These are phyloP conservation scores for Mycena venus DNA, from an alignment of 768 basidiomycete species.

Conservation along the genomic window DNA sequence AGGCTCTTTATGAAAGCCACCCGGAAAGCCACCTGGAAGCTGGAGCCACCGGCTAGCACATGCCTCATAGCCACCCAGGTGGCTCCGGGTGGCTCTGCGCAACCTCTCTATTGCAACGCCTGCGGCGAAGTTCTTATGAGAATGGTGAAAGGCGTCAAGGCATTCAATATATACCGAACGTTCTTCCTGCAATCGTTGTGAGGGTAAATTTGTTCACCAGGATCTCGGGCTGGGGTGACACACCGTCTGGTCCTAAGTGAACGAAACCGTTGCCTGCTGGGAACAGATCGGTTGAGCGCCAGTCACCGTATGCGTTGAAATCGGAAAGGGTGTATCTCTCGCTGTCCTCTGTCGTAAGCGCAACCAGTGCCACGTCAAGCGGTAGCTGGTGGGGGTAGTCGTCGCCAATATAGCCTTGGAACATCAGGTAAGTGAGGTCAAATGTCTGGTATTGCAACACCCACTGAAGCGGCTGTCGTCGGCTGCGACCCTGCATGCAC, in stretches of 20 bases:
- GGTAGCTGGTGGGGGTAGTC: constrained; percentile 22
- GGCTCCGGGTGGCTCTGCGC: too few relatives aligned
- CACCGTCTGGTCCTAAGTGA: constrained; percentile 22
- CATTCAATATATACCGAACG: neutral
- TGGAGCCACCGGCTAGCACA: too few relatives aligned
- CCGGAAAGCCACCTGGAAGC: too few relatives aligned
- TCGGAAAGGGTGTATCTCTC: constrained; percentile 20
- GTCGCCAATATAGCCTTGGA: constrained; percentile 25
- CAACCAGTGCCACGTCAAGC: constrained; percentile 14
- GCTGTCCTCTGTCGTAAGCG: constrained; percentile 25
- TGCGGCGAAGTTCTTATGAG: neutral
- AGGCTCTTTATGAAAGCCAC: too few relatives aligned
- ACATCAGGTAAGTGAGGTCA: neutral
- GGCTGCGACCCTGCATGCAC: neutral
- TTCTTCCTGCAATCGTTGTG: neutral
- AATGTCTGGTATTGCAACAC: neutral
- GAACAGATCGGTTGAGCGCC: too few relatives aligned
- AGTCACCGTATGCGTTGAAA: constrained; percentile 21
- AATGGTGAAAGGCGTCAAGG: neutral
- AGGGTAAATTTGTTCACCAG: too few relatives aligned
- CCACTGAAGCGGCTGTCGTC: too few relatives aligned
- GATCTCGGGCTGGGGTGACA: neutral
- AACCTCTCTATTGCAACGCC: constrained; percentile 40
- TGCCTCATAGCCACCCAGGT: too few relatives aligned
- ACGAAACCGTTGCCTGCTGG: constrained; percentile 28